phyloP scores from a whole-genome alignment of 2,329 filamentous ascomycete species.

The Lasiodiplodia sp. region DNA sequence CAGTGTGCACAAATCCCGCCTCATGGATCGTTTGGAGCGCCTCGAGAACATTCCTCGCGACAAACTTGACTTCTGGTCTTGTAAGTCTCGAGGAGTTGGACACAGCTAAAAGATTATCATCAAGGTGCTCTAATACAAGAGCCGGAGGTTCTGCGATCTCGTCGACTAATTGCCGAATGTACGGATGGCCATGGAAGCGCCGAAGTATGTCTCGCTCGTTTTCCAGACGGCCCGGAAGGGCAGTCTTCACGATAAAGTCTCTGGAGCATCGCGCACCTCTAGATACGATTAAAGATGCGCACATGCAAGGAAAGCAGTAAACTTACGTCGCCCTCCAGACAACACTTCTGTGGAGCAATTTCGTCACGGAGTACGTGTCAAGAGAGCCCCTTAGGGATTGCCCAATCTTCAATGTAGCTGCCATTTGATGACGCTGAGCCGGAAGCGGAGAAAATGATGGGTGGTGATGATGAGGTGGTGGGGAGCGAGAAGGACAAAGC shows the following conservation, averaged over 20 bases:
- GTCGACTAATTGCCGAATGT: not conserved
- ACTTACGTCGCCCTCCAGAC: not conserved
- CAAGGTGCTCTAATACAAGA: not conserved
- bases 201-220: not conserved
- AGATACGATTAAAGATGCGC: not conserved
- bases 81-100: not conserved
- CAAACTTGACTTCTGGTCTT: not conserved
- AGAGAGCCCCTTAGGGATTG: not conserved
- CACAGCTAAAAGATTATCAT: not conserved
- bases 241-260: not conserved
- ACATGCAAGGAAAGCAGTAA: not conserved
- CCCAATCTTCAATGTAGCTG: constrained; percentile 16
- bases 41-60: not conserved
- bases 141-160: not conserved
- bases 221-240: not conserved
- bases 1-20: not conserved
- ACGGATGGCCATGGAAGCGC: not conserved
- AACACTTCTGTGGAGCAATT: not conserved
- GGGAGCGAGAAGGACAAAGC: too few species aligned
- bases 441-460: too few species aligned
- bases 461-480: too few species aligned
- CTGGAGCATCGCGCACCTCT: not conserved
- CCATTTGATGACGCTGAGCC: too few species aligned
- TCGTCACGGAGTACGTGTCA: not conserved
- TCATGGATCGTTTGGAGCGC: not conserved